Percentiles rank a stretch among this genome's conserved stretches.
Evolutionary conservation across 2,329 filamentous ascomycete species (phyloP).

Genomic region (Achaetomium macrosporum): DNA sequence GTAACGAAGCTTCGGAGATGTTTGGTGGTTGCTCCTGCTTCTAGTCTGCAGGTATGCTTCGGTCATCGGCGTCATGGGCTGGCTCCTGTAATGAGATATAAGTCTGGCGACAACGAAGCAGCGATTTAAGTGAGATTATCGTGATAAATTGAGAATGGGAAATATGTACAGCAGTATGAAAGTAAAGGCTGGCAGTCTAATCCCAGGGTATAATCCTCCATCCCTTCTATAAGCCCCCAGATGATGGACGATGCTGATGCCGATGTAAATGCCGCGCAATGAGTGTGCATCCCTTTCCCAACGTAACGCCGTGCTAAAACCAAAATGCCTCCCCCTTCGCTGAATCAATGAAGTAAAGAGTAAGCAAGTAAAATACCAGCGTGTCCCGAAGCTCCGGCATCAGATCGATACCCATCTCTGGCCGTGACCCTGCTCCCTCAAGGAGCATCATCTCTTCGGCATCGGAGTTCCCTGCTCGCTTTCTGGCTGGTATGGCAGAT

Average conservation of each 20-base stretch:
- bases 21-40: no score
- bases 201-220: constrained; percentile 3
- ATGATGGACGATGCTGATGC: background rate
- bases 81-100: no score
- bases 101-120: no score
- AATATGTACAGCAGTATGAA: constrained; percentile 3
- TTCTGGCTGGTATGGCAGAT: constrained; percentile 30
- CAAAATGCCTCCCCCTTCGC: background rate
- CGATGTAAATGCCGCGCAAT: background rate
- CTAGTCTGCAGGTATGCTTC: no score
- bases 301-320: background rate
- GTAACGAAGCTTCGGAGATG: no score
- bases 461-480: background rate
- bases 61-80: no score
- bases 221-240: constrained; percentile 1
- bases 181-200: background rate
- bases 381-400: background rate
- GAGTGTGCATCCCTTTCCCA: background rate
- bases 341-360: background rate
- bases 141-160: background rate
- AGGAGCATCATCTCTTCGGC: constrained; percentile 4
- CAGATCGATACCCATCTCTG: background rate
- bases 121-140: background rate
- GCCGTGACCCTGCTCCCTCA: background rate
- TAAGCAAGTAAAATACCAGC: background rate